Base-by-base conservation (phyloP, 106 monocot species). In the Cymbidium sinense region DNA sequence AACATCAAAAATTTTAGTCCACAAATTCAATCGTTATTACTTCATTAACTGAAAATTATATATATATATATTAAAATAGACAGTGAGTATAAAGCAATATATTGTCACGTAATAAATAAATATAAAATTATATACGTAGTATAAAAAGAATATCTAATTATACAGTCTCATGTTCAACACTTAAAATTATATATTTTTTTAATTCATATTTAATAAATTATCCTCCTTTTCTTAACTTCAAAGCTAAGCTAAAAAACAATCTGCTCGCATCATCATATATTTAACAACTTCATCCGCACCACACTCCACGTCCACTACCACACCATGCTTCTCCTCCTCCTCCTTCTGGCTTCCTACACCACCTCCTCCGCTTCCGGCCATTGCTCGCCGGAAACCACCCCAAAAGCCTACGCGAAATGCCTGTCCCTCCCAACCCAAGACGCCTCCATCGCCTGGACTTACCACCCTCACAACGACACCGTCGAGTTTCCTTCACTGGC, bases 391-490 rank as follows among this genome's bases (percentile, higher is more conserved):
- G 30, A 52, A 5, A 85, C 86, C 21, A 6, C 81, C 13, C 2
- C 51, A n/a, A 87, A 83, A 43, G 81, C 83, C 20, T 90, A 89
- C 79, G 15, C 79, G 29, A 91, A 88, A 58, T 94, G 94, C 87
- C 80, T 87, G 43, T 34, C 35, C 18, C 87, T 94, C 50, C 94
- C 88, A 2, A 86, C 91, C 34, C 91, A 91, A 62, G 86, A 81
- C 34, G 88, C 94, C 41, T 79, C 94, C 41, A 21, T 94, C 20
- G 85, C 88, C 0, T 94, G 94, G 94, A 95, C 86, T 3, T 92
- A 89, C 87, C 77, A 88, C 86, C 83, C 91, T 25, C 73, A 58
- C 61, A 95, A 91, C 81, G 79, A 86, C 79, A 91, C 89, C 43
- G 83, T 95, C 39, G 80, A 91, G 64, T 86, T 50, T 81, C 86